These are phyloP conservation scores for Linnemannia schmuckeri DNA, from an alignment of 192 early-diverging fungal genomes.

Conservation along the genomic window DNA sequence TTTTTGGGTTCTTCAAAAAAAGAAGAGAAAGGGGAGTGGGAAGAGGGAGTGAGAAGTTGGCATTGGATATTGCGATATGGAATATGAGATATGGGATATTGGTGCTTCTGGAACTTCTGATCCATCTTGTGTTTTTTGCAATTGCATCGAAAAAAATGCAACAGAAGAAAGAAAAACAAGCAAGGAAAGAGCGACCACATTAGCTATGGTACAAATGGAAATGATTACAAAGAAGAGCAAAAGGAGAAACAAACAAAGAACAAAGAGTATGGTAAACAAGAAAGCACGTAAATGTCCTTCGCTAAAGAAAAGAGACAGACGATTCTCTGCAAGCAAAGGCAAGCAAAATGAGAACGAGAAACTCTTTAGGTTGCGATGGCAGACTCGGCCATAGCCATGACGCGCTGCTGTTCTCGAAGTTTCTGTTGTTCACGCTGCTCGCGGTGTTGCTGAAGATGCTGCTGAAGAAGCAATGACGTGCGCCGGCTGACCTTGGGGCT, in stretches of 20 bases:
- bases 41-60: background rate
- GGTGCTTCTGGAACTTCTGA: background rate
- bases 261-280: background rate
- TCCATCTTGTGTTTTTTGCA: background rate
- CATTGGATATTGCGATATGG: background rate
- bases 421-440: slow-evolving; percentile 31
- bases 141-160: too few relatives aligned
- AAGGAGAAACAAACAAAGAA: background rate
- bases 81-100: background rate
- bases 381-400: slow-evolving; percentile 1
- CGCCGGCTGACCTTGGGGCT: slow-evolving; percentile 32
- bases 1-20: background rate
- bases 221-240: background rate
- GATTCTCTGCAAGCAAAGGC: background rate
- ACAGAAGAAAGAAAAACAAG: background rate
- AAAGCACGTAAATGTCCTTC: background rate
- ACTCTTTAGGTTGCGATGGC: slow-evolving; percentile 12
- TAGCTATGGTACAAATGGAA: background rate
- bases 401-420: slow-evolving; percentile 18
- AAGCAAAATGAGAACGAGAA: background rate
- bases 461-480: slow-evolving; percentile 41
- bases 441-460: slow-evolving; percentile 44
- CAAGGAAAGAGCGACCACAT: background rate
- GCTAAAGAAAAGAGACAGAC: background rate
- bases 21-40: background rate